phyloP scores from a whole-genome alignment of 176 grass and related monocot species.

The Dendrocalamus sinicus region DNA sequence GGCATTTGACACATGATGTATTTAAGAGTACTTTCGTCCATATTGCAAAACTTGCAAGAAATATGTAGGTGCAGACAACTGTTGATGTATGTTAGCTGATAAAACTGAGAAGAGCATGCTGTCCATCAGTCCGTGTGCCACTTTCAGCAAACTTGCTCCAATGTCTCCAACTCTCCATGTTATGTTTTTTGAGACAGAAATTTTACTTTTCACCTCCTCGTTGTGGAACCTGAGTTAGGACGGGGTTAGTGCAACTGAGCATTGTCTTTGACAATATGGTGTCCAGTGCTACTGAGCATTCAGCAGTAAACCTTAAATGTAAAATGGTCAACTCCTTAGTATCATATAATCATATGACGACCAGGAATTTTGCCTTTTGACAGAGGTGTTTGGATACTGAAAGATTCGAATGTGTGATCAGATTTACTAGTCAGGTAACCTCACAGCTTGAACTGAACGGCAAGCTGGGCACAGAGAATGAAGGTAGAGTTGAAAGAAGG shows the following conservation, averaged over 20 bases:
- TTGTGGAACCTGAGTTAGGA: too few species aligned
- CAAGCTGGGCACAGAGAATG: too few species aligned
- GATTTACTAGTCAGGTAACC: neutral
- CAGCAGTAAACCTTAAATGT: neutral
- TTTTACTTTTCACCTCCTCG: too few species aligned
- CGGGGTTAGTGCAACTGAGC: too few species aligned
- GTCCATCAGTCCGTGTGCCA: neutral
- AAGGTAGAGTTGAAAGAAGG: too few species aligned
- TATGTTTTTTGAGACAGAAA: too few species aligned
- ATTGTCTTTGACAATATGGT: too few species aligned
- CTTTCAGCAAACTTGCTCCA: neutral
- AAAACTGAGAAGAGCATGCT: neutral
- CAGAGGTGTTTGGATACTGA: neutral
- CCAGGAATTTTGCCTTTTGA: neutral
- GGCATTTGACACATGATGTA: neutral
- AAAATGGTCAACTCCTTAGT: constrained; percentile 6
- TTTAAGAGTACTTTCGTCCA: neutral
- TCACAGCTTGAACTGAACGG: neutral
- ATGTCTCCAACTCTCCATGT: too few species aligned
- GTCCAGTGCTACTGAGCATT: too few species aligned
- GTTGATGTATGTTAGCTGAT: neutral
- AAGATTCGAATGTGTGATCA: neutral
- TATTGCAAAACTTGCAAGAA: neutral
- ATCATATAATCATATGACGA: neutral
- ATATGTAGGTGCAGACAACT: neutral